A percentile compares a stretch with the other conserved stretches of the same genome.
phyloP scores from a whole-genome alignment of 257 asterid species.

The Salvia hispanica region DNA sequence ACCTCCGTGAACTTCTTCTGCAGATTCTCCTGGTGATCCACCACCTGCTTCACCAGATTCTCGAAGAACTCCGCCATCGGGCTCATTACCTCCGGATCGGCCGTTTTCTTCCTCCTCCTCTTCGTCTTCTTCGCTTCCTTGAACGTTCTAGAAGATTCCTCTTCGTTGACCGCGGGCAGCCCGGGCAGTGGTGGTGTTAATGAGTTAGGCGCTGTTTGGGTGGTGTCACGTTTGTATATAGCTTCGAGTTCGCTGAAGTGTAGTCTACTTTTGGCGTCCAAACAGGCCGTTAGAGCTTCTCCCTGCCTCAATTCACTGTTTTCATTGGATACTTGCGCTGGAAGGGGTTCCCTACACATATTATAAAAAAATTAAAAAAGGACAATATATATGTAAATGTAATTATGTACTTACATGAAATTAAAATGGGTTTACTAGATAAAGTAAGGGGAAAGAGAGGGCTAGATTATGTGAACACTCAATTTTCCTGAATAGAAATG shows the following conservation, averaged over 20 bases:
- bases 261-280: constrained; percentile 31
- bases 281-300: constrained; percentile 33
- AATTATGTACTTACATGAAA: constrained; percentile 2
- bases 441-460: too few relatives aligned
- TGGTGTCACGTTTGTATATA: constrained; percentile 43
- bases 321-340: constrained; percentile 50
- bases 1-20: constrained; percentile 47
- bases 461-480: background rate
- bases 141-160: constrained; percentile 15
- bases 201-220: constrained; percentile 40
- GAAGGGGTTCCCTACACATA: constrained; percentile 55
- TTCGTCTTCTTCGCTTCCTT: constrained; percentile 27
- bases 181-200: constrained; percentile 20
- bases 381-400: background rate
- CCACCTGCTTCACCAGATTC: constrained; percentile 42
- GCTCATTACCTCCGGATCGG: constrained; percentile 1
- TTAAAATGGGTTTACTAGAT: background rate
- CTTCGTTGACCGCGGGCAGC: constrained; percentile 1
- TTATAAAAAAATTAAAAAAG: background rate
- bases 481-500: background rate
- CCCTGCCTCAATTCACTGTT: constrained; percentile 42
- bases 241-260: constrained; percentile 69
- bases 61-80: constrained; percentile 50
- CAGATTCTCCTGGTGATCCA: constrained; percentile 56
- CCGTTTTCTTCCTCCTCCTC: background rate